These are phyloP conservation scores for Dissophora globulifera DNA, from an alignment of 192 early-diverging fungal species.

Conservation along the genomic window DNA sequence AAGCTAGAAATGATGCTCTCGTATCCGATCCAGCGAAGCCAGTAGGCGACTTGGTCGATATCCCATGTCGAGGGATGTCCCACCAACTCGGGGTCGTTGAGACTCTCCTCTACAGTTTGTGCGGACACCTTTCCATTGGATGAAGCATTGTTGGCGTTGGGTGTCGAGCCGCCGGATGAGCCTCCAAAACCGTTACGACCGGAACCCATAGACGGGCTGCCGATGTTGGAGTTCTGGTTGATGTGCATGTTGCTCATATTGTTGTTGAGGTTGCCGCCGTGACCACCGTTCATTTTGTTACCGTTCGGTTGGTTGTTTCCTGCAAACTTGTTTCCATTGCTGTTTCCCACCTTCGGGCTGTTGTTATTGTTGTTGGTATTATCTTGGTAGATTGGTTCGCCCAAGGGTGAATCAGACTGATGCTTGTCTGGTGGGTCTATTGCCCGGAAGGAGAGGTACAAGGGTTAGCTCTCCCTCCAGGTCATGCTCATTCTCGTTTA, in stretches of 20 bases:
- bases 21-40: conserved; percentile 66
- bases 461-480: no score
- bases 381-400: no score
- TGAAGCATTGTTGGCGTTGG: background rate
- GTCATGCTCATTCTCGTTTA: no score
- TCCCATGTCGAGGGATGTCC: conserved; percentile 63
- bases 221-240: conserved; percentile 35
- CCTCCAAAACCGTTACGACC: conserved; percentile 4
- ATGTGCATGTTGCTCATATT: conserved; percentile 37
- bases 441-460: no score
- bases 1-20: conserved; percentile 57
- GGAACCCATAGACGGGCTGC: conserved; percentile 22
- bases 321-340: background rate
- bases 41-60: conserved; percentile 65
- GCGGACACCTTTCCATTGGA: conserved; percentile 26
- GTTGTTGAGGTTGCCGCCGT: conserved; percentile 12
- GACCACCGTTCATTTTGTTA: conserved; percentile 7
- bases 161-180: background rate
- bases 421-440: conserved; percentile 26
- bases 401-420: background rate
- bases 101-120: conserved; percentile 32
- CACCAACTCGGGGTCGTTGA: conserved; percentile 40
- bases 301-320: background rate
- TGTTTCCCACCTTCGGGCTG: background rate
- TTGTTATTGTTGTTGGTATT: background rate